Evolutionary conservation across 1,139 yeast genomes (phyloP).

Genomic region (Suhomyces choctaworum): DNA sequence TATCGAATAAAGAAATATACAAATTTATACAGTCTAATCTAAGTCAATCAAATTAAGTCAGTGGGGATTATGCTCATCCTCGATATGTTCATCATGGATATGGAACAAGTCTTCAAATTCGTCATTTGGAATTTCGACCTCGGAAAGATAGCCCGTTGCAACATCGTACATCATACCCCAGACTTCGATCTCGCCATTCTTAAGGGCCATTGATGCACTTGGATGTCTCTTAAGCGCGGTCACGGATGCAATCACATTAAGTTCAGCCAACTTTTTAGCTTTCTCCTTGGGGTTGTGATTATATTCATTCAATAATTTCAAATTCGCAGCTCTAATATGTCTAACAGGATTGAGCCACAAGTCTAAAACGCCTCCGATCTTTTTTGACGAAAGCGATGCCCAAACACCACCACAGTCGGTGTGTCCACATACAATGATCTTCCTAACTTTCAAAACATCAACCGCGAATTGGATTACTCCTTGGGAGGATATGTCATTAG

Average conservation of each 20-base stretch:
- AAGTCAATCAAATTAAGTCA: neutral
- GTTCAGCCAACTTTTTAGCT: constrained; percentile 70
- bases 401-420: constrained; percentile 96
- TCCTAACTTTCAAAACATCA: constrained; percentile 78
- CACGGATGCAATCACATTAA: constrained; percentile 69
- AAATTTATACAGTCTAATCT: neutral
- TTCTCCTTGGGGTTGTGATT: constrained; percentile 53
- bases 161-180: constrained; percentile 92
- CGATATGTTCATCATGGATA: constrained; percentile 44
- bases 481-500: constrained; percentile 73
- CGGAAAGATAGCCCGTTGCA: constrained; percentile 65
- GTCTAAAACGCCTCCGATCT: constrained; percentile 73
- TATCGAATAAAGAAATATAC: neutral
- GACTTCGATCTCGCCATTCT: constrained; percentile 73
- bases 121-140: constrained; percentile 54
- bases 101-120: constrained; percentile 54
- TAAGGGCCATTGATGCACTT: constrained; percentile 70
- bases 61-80: constrained; percentile 25
- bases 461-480: constrained; percentile 91
- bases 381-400: constrained; percentile 74
- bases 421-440: constrained; percentile 93
- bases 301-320: constrained; percentile 44
- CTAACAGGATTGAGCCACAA: constrained; percentile 76
- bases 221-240: constrained; percentile 66
- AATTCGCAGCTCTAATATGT: constrained; percentile 64